These are phyloP conservation scores for Pachysandra terminalis DNA, from an alignment of 164 flowering plant species.

Conservation along the genomic window DNA sequence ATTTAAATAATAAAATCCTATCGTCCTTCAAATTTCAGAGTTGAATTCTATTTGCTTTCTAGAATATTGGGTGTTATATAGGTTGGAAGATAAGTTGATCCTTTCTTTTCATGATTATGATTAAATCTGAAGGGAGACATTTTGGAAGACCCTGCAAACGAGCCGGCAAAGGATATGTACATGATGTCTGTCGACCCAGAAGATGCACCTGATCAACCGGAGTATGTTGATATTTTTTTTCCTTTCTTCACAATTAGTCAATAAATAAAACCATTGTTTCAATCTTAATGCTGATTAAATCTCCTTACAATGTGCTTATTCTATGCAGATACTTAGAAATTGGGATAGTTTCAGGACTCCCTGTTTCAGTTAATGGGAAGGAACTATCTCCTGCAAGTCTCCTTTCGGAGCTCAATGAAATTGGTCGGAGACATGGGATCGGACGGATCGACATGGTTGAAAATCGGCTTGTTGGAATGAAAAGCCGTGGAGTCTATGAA, in stretches of 20 bases:
- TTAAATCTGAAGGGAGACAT: slow-evolving; percentile 73
- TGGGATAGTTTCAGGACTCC: slow-evolving; percentile 71
- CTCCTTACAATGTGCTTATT: not conserved
- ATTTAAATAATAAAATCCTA: not conserved
- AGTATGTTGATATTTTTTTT: slow-evolving; percentile 40
- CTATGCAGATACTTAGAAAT: slow-evolving; percentile 63
- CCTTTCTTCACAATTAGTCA: not conserved
- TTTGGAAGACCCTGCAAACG: slow-evolving; percentile 90
- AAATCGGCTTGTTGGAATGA: slow-evolving; percentile 94
- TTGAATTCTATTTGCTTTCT: not conserved
- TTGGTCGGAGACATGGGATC: slow-evolving; percentile 86
- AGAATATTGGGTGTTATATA: not conserved
- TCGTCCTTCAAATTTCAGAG: not conserved
- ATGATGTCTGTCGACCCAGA: slow-evolving; percentile 84
- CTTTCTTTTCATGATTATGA: slow-evolving; percentile 1
- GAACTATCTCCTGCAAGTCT: slow-evolving; percentile 78
- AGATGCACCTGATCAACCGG: slow-evolving; percentile 79
- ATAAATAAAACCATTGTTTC: too few species aligned
- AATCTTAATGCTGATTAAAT: not conserved
- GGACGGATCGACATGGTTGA: slow-evolving; percentile 95
- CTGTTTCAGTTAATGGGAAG: slow-evolving; percentile 74
- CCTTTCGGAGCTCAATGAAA: slow-evolving; percentile 66
- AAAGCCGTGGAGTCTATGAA: slow-evolving; percentile 96
- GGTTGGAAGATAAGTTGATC: not conserved
- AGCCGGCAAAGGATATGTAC: slow-evolving; percentile 89